Evolutionary conservation across 352 stramenopile species (phyloP), one percentile per base, ranked within the genome.

Genomic region (Pythium utonaiense): DNA sequence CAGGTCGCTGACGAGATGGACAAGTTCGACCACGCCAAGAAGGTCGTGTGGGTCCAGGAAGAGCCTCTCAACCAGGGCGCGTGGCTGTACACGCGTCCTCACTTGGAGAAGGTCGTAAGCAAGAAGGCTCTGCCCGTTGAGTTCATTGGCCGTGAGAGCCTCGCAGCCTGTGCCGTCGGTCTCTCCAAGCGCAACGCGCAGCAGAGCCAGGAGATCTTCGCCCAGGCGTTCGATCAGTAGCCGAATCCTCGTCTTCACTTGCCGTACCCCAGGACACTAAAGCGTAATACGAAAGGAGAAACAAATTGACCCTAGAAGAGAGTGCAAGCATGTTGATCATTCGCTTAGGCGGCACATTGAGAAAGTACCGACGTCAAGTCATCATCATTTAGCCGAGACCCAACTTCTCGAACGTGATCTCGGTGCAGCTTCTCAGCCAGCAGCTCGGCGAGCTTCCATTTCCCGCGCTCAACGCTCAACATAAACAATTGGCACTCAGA

Each of bases 51-150:
- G 78, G 74, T 91, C 33, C 85, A 94, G 48, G 85, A 94, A 65
- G 85, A 94, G 61, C 85, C 85, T 7, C 47, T 89, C 42, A 94
- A 94, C 75, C 80, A 91, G 42, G 85, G 85, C 34, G 75, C 82
- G 25, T 94, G 85, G 85, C 71, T 68, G 28, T 93, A 93, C 61
- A 69, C 71, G 1, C 76, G 85, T 57, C 48, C 76, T 40, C 83
- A 93, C 55, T 64, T 94, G 38, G 81, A 93, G 51, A 91, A 93
- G 49, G 58, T 91, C 24, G 60, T 89, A 21, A 54, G 51, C 47
- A 86, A 86, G 62, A 83, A 86, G 52, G 62, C 62, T 4, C 33
- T 75, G 28, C 70, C 74, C 1, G 66, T 92, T 28, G 73, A 89
- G 60, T 91, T 75, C 62, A 89, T 92, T 41, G 82, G 84, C 9